Base-by-base conservation (phyloP, 495 filamentous ascomycete genomes). In the Lichina pygmaea region DNA sequence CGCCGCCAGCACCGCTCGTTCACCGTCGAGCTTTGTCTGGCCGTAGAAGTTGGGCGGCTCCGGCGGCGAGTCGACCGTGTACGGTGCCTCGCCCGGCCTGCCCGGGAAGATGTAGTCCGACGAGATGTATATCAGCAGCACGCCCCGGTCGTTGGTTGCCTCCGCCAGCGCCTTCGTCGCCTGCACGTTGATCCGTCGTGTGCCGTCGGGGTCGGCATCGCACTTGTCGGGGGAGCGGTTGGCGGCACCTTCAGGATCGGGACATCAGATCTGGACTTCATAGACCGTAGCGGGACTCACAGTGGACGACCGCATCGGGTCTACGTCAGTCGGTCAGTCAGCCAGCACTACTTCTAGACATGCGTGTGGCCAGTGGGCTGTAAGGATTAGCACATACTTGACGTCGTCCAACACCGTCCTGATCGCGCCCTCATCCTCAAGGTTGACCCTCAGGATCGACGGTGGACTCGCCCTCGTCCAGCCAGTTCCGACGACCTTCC, bases 91-190 rank as follows among this genome's bases (percentile, higher is more conserved):
- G n/a, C 83, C 80, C 33, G 74, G 76, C 15, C 52, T 65, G 12
- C 86, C 86, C 1, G 83, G 62, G 55, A 94, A 94, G 40, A 94
- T 83, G 57, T 94, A 94, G 62, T 94, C 86, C 38, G 86, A 93
- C 0, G 81, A 89, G 55, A 94, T 92, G 65, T 93, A 93, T 55
- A 93, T 72, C 33, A 93, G 66, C 43, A 92, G 56, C 49, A 75
- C 72, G n/a, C 58, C 59, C 9, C 72, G 70, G 12, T 61, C 52
- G 13, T 72, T 67, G 52, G 79, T 77, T 33, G 73, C 63, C 32
- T 67, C 58, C 15, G 85, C 83, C 15, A 94, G 71, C 16, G 55
- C 52, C 33, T 65, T 62, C 12, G 80, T 72, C 8, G 82, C 77
- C 6, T 73, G 67, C 30, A 86, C 71, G 55, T 94, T 94, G 50